These are phyloP conservation scores for Cercospora zeae-maydis DNA, from an alignment of 2,329 filamentous ascomycete species.

Conservation along the genomic window DNA sequence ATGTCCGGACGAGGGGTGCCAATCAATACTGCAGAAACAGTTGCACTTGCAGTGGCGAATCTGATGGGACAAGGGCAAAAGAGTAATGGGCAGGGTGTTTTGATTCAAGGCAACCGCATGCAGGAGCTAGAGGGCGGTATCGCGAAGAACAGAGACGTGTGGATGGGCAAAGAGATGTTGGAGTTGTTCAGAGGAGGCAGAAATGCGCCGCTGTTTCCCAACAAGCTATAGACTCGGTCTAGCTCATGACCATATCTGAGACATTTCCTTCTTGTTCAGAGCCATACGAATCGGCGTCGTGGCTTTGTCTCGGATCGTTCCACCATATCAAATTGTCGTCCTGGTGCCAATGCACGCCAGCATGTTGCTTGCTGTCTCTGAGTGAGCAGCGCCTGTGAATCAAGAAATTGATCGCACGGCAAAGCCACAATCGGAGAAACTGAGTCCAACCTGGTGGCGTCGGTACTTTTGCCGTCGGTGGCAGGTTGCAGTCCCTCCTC, in stretches of 20 bases:
- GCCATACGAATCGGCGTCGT: not conserved
- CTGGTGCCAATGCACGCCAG: constrained; percentile 10
- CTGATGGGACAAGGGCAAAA: constrained; percentile 44
- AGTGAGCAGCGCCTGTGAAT: constrained; percentile 5
- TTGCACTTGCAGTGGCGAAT: constrained; percentile 46
- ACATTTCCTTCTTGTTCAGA: not conserved
- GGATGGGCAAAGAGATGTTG: constrained; percentile 53
- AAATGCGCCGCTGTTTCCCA: constrained; percentile 33
- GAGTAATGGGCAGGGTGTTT: constrained; percentile 46
- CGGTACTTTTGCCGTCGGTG: not conserved
- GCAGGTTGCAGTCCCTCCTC: not conserved
- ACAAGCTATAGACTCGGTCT: constrained; percentile 27
- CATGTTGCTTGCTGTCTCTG: not conserved
- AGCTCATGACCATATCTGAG: not conserved
- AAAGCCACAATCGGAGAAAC: constrained; percentile 12
- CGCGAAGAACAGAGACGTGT: constrained; percentile 44
- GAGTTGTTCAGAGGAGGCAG: constrained; percentile 47
- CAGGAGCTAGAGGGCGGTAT: constrained; percentile 47
- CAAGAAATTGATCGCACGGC: constrained; percentile 10
- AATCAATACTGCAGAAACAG: constrained; percentile 46
- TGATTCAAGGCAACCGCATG: constrained; percentile 41
- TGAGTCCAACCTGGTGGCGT: constrained; percentile 12
- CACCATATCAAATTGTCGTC: constrained; percentile 8
- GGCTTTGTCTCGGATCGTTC: not conserved
- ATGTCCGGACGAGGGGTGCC: constrained; percentile 47